Evolutionary conservation across 1,284 basidiomycete genomes (phyloP).

Genomic region (Mycosarcoma maydis): DNA sequence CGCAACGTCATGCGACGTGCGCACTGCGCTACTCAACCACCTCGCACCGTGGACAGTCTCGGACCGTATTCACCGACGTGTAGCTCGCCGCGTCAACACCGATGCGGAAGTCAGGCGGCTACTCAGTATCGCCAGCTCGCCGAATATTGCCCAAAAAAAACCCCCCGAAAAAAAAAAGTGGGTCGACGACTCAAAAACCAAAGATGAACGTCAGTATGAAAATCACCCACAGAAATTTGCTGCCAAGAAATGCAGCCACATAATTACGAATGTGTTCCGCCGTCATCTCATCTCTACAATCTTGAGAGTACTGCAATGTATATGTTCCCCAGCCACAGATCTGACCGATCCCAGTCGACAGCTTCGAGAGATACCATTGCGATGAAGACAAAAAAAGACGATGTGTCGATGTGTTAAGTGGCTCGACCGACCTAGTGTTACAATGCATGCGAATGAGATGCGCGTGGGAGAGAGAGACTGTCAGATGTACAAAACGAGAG

Average conservation of each 20-base stretch:
- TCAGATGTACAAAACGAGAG: constrained; percentile 14
- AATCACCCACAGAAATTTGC: no score
- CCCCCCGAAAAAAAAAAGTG: neutral
- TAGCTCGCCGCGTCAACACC: constrained; percentile 18
- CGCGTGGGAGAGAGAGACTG: constrained; percentile 13
- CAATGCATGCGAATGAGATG: constrained; percentile 12
- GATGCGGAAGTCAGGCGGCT: constrained; percentile 21
- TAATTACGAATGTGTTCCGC: no score
- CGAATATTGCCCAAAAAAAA: constrained; percentile 4
- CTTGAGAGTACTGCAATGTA: no score
- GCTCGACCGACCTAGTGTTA: constrained; percentile 46
- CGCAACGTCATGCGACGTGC: neutral
- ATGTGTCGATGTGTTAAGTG: constrained; percentile 52
- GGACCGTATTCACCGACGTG: constrained; percentile 13
- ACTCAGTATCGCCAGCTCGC: constrained; percentile 13
- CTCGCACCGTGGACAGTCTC: constrained; percentile 22
- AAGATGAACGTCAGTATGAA: no score
- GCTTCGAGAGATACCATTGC: constrained; percentile 33
- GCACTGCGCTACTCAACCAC: neutral
- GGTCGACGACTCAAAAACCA: no score
- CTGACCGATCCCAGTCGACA: no score
- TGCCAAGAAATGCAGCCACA: no score
- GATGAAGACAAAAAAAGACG: constrained; percentile 1
- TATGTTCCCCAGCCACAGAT: no score
- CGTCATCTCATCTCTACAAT: no score